Percentiles rank a stretch among this genome's conserved stretches.
phyloP scores from a whole-genome alignment of 2,329 filamentous ascomycete genomes.

The Penicillium sp. region DNA sequence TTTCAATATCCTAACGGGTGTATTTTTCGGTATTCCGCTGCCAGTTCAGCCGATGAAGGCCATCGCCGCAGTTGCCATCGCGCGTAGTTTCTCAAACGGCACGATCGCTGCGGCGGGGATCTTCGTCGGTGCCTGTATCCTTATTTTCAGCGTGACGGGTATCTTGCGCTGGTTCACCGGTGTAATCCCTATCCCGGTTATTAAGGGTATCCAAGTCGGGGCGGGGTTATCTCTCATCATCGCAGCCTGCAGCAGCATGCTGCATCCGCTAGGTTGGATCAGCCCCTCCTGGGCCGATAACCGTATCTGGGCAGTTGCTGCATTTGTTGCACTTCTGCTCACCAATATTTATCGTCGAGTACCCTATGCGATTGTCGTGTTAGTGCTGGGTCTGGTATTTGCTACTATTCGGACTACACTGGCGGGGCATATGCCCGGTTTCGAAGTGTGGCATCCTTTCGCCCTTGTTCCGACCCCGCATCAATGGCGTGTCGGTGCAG shows the following conservation, averaged over 20 bases:
- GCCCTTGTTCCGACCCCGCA: slow-evolving; percentile 39
- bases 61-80: slow-evolving; percentile 82
- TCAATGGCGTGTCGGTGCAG: slow-evolving; percentile 47
- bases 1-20: slow-evolving; percentile 75
- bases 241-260: slow-evolving; percentile 61
- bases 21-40: slow-evolving; percentile 75
- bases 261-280: slow-evolving; percentile 61
- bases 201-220: slow-evolving; percentile 91
- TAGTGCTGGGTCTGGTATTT: slow-evolving; percentile 59
- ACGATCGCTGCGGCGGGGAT: slow-evolving; percentile 76
- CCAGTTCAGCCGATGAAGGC: slow-evolving; percentile 88
- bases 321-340: slow-evolving; percentile 61
- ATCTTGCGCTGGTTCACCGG: slow-evolving; percentile 64
- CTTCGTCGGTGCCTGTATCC: slow-evolving; percentile 63
- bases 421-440: slow-evolving; percentile 40
- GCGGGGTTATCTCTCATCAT: slow-evolving; percentile 76
- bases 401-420: slow-evolving; percentile 43
- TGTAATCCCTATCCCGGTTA: slow-evolving; percentile 73
- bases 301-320: slow-evolving; percentile 63
- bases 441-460: slow-evolving; percentile 54
- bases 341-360: slow-evolving; percentile 58
- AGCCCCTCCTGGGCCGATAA: slow-evolving; percentile 64
- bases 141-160: slow-evolving; percentile 69
- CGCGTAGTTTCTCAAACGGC: slow-evolving; percentile 55
- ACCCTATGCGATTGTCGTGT: slow-evolving; percentile 69